phyloP scores from a whole-genome alignment of 306 rosid species.

The Delonix regia region DNA sequence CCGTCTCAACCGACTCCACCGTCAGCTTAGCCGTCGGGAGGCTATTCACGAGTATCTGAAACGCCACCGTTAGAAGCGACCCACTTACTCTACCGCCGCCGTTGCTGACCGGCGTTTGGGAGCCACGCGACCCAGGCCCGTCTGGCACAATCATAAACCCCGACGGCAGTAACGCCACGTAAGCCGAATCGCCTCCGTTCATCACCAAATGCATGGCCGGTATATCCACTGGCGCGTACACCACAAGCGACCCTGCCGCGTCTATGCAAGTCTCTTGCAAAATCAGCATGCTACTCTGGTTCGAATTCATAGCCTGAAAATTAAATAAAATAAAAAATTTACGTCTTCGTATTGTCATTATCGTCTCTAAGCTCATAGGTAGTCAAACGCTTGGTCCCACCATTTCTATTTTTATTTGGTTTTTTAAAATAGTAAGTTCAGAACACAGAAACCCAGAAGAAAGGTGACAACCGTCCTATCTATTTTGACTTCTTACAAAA shows the following conservation, averaged over 20 bases:
- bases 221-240: constrained; percentile 95
- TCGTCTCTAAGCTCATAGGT: neutral
- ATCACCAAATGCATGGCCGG: constrained; percentile 96
- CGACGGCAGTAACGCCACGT: constrained; percentile 82
- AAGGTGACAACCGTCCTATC: constrained; percentile 44
- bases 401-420: neutral
- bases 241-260: constrained; percentile 84
- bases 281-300: constrained; percentile 92
- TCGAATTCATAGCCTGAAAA: constrained; percentile 70
- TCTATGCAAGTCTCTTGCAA: constrained; percentile 91
- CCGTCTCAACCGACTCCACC: constrained; percentile 94
- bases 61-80: constrained; percentile 86
- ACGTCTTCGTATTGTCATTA: neutral
- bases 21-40: constrained; percentile 91
- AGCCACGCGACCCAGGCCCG: constrained; percentile 61
- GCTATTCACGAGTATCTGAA: constrained; percentile 89
- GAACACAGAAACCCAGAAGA: constrained; percentile 10
- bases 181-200: constrained; percentile 96
- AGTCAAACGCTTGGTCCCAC: constrained; percentile 41
- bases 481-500: constrained; percentile 60
- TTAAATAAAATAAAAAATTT: neutral
- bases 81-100: constrained; percentile 57
- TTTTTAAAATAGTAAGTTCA: constrained; percentile 31
- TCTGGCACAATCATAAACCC: constrained; percentile 89
- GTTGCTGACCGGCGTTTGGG: constrained; percentile 3